Conservation (phyloP, 1,139 yeast genomes). For the Suhomyces choctaworum region DNA sequence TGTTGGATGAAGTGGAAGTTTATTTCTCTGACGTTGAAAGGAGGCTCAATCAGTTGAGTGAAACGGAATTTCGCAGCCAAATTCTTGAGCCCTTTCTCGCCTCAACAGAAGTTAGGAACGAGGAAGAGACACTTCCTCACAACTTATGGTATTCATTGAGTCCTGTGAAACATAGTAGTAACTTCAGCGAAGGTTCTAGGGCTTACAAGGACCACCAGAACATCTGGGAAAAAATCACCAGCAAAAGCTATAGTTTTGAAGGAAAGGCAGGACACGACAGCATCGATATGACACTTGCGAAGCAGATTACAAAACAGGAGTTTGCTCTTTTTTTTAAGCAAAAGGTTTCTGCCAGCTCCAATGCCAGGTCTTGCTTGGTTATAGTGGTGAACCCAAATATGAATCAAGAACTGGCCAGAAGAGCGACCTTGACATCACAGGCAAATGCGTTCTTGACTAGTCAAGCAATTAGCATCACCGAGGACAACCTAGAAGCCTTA, state of each 20-base stretch:
- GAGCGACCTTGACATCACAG: slow-evolving; percentile 34
- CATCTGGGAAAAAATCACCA: slow-evolving; percentile 50
- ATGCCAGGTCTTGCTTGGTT: slow-evolving; percentile 27
- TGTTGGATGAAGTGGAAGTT: slow-evolving; percentile 47
- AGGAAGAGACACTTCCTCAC: slow-evolving; percentile 18
- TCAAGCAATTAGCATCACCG: slow-evolving; percentile 44
- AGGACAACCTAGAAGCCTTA: slow-evolving; percentile 34
- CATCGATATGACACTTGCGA: slow-evolving; percentile 29
- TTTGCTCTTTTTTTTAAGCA: slow-evolving; percentile 34
- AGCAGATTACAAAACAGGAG: slow-evolving; percentile 24
- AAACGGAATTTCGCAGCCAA: slow-evolving; percentile 30
- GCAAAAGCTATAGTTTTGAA: slow-evolving; percentile 39
- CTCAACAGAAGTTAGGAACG: slow-evolving; percentile 13
- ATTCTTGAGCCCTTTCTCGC: slow-evolving; percentile 39
- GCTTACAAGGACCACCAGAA: slow-evolving; percentile 42
- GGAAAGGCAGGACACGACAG: slow-evolving; percentile 35
- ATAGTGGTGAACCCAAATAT: slow-evolving; percentile 38
- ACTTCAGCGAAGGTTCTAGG: slow-evolving; percentile 24
- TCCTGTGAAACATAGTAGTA: slow-evolving; percentile 29
- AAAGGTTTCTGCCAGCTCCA: slow-evolving; percentile 39
- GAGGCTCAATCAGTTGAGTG: slow-evolving; percentile 24
- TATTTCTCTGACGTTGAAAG: slow-evolving; percentile 42
- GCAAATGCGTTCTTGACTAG: slow-evolving; percentile 40
- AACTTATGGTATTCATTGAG: slow-evolving; percentile 23
- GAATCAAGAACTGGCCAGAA: slow-evolving; percentile 27